A percentile compares a stretch with the other conserved stretches of the same genome.
These are phyloP conservation scores for Yarrowia hollandica DNA, from an alignment of 805 yeast species.

Conservation along the genomic window DNA sequence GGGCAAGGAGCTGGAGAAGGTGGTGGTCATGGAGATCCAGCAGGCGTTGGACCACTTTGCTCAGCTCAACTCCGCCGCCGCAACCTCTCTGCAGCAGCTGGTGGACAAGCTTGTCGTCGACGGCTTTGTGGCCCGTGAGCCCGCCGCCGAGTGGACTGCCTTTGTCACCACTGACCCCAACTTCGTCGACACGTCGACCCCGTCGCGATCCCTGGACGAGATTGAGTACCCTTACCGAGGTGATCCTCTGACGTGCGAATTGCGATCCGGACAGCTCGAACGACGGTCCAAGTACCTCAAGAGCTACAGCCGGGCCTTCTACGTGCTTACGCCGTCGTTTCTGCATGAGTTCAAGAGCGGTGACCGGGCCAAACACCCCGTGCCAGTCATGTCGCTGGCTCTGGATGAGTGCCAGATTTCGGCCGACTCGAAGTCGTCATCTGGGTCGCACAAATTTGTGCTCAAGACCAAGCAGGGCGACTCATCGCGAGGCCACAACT, in stretches of 20 bases:
- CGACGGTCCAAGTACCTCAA: slow-evolving; percentile 88
- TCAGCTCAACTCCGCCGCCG: slow-evolving; percentile 44
- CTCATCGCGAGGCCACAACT: slow-evolving; percentile 69
- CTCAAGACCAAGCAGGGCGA: slow-evolving; percentile 75
- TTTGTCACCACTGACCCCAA: slow-evolving; percentile 71
- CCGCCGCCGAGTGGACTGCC: slow-evolving; percentile 85
- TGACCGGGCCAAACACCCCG: slow-evolving; percentile 77
- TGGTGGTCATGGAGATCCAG: slow-evolving; percentile 84
- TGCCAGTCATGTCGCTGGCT: slow-evolving; percentile 80
- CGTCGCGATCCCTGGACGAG: slow-evolving; percentile 61
- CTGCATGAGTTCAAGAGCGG: slow-evolving; percentile 86
- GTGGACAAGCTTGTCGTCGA: slow-evolving; percentile 71
- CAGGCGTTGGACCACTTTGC: slow-evolving; percentile 74
- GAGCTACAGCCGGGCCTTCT: slow-evolving; percentile 88
- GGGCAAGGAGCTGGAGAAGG: slow-evolving; percentile 84
- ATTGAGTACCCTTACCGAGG: slow-evolving; percentile 66
- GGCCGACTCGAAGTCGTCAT: slow-evolving; percentile 73
- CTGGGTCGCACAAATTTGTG: slow-evolving; percentile 60
- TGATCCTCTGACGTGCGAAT: slow-evolving; percentile 65
- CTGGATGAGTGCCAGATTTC: slow-evolving; percentile 77
- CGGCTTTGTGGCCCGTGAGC: slow-evolving; percentile 74
- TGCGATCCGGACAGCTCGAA: slow-evolving; percentile 80
- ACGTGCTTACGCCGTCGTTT: slow-evolving; percentile 83
- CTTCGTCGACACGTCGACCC: slow-evolving; percentile 63
- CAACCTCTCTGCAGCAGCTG: slow-evolving; percentile 42